phyloP scores from a whole-genome alignment of 257 asterid species.

The Solanum chmielewskii region DNA sequence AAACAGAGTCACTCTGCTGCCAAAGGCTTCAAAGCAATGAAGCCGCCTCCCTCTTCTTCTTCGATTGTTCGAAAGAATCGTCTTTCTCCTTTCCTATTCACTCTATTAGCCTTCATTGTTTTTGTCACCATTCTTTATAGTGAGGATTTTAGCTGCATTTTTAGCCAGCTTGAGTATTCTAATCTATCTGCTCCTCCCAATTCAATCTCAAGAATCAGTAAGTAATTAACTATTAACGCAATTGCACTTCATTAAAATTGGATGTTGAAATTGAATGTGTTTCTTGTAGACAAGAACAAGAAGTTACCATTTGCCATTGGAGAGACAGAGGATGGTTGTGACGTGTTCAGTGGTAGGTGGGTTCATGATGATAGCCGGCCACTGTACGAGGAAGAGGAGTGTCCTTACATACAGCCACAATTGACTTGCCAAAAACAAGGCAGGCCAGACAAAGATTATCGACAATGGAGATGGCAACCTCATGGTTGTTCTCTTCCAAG shows the following conservation, averaged over 20 bases:
- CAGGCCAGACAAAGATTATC: constrained; percentile 51
- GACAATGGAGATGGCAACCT: constrained; percentile 83
- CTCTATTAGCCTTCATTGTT: constrained; percentile 22
- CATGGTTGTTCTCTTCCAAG: constrained; percentile 51
- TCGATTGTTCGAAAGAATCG: constrained; percentile 7
- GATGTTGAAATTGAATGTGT: background rate
- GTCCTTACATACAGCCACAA: constrained; percentile 51
- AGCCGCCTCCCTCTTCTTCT: constrained; percentile 16
- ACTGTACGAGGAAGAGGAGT: constrained; percentile 50
- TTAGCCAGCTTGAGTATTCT: constrained; percentile 7
- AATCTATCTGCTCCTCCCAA: background rate
- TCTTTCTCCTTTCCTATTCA: constrained; percentile 21
- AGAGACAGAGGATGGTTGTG: constrained; percentile 20
- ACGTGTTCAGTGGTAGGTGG: constrained; percentile 61
- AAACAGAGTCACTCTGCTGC: background rate
- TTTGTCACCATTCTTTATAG: constrained; percentile 27
- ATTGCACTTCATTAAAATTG: background rate
- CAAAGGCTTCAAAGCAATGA: constrained; percentile 8
- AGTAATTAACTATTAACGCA: background rate
- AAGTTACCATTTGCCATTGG: constrained; percentile 23
- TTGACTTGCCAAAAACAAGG: constrained; percentile 46
- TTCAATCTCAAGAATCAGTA: constrained; percentile 16
- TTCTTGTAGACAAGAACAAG: constrained; percentile 11
- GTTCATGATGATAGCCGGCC: constrained; percentile 41
- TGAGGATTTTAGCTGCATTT: constrained; percentile 25